phyloP scores from a whole-genome alignment of 345 rosid species.

The Ricinus communis region DNA sequence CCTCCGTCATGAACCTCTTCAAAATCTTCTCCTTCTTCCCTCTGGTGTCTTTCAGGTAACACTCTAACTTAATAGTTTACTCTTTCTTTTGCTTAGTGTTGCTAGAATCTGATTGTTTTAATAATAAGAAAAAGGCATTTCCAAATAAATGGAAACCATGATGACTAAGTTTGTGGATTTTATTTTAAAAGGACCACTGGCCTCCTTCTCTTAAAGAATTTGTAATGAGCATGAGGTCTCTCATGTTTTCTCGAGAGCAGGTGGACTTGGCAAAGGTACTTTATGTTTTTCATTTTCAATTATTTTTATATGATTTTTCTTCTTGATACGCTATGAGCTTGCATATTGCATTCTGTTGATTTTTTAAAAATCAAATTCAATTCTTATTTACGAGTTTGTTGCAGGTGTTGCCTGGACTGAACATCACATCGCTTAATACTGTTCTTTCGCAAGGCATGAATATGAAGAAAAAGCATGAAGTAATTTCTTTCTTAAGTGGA shows the following conservation, averaged over 20 bases:
- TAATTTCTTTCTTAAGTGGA: slow-evolving; percentile 21
- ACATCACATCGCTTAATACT: slow-evolving; percentile 45
- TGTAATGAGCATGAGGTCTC: slow-evolving; percentile 55
- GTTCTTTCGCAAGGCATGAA: slow-evolving; percentile 93
- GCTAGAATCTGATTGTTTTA: too few species aligned
- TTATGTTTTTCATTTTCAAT: neutral
- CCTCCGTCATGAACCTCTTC: slow-evolving; percentile 54
- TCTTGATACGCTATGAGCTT: neutral
- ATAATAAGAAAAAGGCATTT: too few species aligned
- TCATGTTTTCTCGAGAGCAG: slow-evolving; percentile 66
- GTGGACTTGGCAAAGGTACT: slow-evolving; percentile 54
- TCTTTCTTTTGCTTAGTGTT: neutral
- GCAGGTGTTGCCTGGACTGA: slow-evolving; percentile 56
- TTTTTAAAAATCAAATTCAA: too few species aligned
- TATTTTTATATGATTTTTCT: neutral
- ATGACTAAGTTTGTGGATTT: neutral
- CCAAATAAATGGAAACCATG: too few species aligned
- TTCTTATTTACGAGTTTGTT: slow-evolving; percentile 10
- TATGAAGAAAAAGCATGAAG: slow-evolving; percentile 88
- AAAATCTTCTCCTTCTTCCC: slow-evolving; percentile 70
- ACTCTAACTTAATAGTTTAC: neutral
- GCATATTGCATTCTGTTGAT: neutral
- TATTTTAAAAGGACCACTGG: slow-evolving; percentile 62
- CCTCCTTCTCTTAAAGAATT: slow-evolving; percentile 77
- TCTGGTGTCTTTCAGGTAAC: slow-evolving; percentile 67